Base-by-base conservation (phyloP, 129 eudicot species). In the Flaveria robusta region DNA sequence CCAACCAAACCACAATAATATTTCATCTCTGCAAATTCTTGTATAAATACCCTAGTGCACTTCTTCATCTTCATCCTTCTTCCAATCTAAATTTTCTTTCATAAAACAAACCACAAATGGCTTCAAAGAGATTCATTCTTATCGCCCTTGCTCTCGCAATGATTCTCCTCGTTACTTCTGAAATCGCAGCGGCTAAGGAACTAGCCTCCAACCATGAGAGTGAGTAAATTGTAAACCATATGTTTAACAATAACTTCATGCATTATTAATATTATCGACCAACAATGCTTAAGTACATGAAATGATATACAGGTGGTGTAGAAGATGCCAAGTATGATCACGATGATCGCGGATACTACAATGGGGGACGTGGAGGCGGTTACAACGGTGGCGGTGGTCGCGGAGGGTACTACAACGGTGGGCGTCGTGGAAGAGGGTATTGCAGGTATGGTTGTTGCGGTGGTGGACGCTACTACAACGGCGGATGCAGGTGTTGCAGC, bases 401-500 rank as follows among this genome's bases (percentile, higher is more conserved):
- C 0, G 76, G 66, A 29, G 41, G 66, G 15, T 37, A 55, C 18
- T 20, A 74, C 70, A 24, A 63, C 4, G 68, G 73, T 7, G 68
- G 82, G 6, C 42, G 82, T 7, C 78, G 16, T 31, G 64, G 82
- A 51, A 7, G 82, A 34, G 49, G 69, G 14, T 51, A 41, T 49
- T 79, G 83, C 47, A 71, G 73, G 73, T 71, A 47, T 50, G 77
- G 78, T 39, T 79, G 83, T 16, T 78, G 82, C n/a, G 76, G 82
- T 23, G 65, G 77, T 1, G 58, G 77, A 23, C 56, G 73, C 47
- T 78, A 78, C 67, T 47, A 71, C 43, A 62, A 71, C 9, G 42
- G 77, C 3, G 83, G 83, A 29, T 79, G 83, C 47, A 71, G 72
- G 73, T 79, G 83, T 37, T 79, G 83, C 58, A 71, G 46, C 56